These are phyloP conservation scores for Panicum virgatum DNA, from an alignment of 202 grass and related monocot species.

Conservation along the genomic window DNA sequence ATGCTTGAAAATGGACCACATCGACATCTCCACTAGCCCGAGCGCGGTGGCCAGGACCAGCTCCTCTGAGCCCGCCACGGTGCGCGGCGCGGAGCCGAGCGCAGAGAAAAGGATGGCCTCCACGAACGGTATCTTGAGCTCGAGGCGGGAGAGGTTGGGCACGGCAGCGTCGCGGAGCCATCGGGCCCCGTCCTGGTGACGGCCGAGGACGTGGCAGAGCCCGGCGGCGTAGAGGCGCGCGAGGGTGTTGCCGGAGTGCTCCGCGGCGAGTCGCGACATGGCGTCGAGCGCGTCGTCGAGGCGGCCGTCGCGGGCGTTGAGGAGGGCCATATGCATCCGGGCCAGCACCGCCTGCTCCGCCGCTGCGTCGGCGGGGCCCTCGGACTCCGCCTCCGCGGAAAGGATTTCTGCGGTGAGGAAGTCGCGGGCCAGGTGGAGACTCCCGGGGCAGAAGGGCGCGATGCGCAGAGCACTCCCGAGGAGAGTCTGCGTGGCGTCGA, in stretches of 20 bases:
- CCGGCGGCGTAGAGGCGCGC: conserved; percentile 6
- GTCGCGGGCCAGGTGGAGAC: not conserved
- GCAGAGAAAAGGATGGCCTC: not conserved
- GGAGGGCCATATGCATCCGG: not conserved
- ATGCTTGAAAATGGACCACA: conserved; percentile 17
- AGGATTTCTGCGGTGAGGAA: not conserved
- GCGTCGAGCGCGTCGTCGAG: conserved; percentile 25
- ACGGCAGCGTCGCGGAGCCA: not conserved
- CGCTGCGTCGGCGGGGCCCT: not conserved
- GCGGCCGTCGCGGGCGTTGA: conserved; percentile 22
- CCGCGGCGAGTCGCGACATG: not conserved
- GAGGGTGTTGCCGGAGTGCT: not conserved
- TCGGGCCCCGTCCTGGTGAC: not conserved
- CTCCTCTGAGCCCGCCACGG: conserved; percentile 9
- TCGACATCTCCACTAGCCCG: not conserved
- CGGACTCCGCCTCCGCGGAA: not conserved
- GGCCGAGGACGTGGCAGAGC: conserved; percentile 31
- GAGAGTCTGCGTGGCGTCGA: conserved; percentile 33
- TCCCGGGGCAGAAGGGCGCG: not conserved
- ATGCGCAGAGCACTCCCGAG: conserved; percentile 4
- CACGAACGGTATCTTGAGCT: not conserved
- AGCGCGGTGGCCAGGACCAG: not conserved
- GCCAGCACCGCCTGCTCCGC: not conserved
- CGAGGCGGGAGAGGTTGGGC: not conserved
- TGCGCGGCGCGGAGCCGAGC: conserved; percentile 19